phyloP scores from a whole-genome alignment of 352 stramenopile genomes.

The Globisporangium cylindrosporum region DNA sequence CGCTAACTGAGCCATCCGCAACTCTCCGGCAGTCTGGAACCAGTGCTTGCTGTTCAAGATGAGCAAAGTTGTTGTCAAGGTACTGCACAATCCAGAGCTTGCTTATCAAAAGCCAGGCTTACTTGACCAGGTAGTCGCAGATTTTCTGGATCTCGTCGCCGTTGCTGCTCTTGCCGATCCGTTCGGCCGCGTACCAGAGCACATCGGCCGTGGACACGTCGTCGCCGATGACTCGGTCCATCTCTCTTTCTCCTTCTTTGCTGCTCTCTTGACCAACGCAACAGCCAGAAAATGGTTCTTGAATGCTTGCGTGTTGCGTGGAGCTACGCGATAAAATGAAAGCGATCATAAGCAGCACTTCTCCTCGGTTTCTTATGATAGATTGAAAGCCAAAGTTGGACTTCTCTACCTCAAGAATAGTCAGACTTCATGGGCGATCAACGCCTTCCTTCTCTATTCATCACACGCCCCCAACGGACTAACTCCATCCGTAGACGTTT shows the following conservation, averaged over 20 bases:
- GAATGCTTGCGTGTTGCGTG: not conserved
- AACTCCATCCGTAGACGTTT: not conserved
- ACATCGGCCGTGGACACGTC: conserved; percentile 37
- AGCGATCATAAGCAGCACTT: not conserved
- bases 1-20: conserved; percentile 40
- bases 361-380: not conserved
- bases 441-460: not conserved
- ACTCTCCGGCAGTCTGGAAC: conserved; percentile 60
- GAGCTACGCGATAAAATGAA: not conserved
- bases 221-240: conserved; percentile 19
- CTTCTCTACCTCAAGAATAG: not conserved
- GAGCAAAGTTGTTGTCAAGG: not conserved
- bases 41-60: conserved; percentile 44
- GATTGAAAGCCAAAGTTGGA: not conserved
- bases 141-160: conserved; percentile 50
- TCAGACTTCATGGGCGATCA: not conserved
- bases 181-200: conserved; percentile 50
- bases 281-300: not conserved
- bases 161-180: conserved; percentile 50
- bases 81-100: not conserved
- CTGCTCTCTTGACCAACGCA: not conserved
- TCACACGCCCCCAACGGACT: not conserved
- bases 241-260: not conserved
- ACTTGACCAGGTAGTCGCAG: conserved; percentile 65
- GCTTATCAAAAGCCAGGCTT: conserved; percentile 3